Evolutionary conservation across 163 green algal species (phyloP), one percentile per base, ranked within the genome.

Genomic region (Chloromonas sp.): DNA sequence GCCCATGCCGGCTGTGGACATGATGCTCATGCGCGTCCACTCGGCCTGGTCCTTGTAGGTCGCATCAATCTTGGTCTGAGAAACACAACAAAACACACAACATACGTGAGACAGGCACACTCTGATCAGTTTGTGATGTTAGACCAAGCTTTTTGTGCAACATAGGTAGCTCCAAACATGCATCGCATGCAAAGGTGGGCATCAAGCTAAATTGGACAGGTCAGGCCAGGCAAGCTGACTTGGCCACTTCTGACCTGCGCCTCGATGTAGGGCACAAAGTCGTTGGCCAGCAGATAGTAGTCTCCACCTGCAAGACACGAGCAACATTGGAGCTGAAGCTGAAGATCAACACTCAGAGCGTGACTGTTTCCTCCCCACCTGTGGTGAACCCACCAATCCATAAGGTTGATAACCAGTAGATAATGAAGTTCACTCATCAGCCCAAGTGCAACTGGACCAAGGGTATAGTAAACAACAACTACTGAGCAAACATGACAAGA

Each of bases 281-380:
- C 97, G 87, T 98, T 98, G 71, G 96, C 97, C 60, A 99, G 86
- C 79, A 99, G 93, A 93, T 99, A 99, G 89, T 94, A 98, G 91
- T 99, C 97, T 3, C 84, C 87, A 2, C 84, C 83, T 58, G 79
- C 60, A 62, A 11, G 36, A 36, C 36, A 36, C 36, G 36, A 36
- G 36, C 36, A 36, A 36, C 36, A 36, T 36, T 36, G 36, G 36
- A 36, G 36, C 36, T 36, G 36, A 36, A 36, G 36, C 36, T 36
- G 36, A 36, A 36, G 36, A 36, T 36, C 36, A 36, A 36, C 36
- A 36, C 36, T 36, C 36, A 36, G 36, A 36, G 36, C 36, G 36
- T 36, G 36, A 36, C 36, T 36, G 36, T 36, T 36, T 36, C 36
- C 36, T 36, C 36, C 36, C 36, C 36, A 36, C 36, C 36, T 36